These are phyloP conservation scores for Pleurozium schreberi DNA, from an alignment of 225 moss, liverwort and hornwort species.

Conservation along the genomic window DNA sequence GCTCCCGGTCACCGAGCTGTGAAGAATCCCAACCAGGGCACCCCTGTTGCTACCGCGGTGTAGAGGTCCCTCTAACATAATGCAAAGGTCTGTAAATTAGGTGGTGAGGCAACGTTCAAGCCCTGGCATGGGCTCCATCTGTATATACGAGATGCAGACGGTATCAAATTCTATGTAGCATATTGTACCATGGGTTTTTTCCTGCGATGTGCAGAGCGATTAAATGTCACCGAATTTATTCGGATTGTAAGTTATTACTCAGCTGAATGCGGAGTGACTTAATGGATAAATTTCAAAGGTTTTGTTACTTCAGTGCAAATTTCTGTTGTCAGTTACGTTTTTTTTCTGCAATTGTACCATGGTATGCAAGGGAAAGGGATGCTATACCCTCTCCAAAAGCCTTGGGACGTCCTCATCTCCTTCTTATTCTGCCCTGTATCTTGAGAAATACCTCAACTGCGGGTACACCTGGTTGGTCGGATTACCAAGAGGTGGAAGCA, in stretches of 20 bases:
- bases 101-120: no score
- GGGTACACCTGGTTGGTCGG: background rate
- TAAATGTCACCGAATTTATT: background rate
- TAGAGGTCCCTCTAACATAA: background rate
- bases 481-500: background rate
- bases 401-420: no score
- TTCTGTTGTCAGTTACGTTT: background rate
- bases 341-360: no score
- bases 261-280: background rate
- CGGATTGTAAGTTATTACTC: background rate
- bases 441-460: no score
- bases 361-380: no score
- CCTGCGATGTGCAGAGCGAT: background rate
- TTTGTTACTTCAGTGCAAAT: background rate
- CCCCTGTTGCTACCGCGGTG: slow-evolving; percentile 22
- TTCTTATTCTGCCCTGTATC: background rate
- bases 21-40: slow-evolving; percentile 12
- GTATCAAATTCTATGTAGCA: background rate
- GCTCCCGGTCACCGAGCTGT: background rate
- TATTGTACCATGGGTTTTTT: background rate
- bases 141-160: background rate
- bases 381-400: background rate
- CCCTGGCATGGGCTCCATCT: background rate
- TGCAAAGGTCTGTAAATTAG: no score
- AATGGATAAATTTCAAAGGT: background rate